A percentile compares a stretch with the other conserved stretches of the same genome.
Evolutionary conservation across 345 rosid species (phyloP).

Genomic region (Aquilaria yunnanensis): DNA sequence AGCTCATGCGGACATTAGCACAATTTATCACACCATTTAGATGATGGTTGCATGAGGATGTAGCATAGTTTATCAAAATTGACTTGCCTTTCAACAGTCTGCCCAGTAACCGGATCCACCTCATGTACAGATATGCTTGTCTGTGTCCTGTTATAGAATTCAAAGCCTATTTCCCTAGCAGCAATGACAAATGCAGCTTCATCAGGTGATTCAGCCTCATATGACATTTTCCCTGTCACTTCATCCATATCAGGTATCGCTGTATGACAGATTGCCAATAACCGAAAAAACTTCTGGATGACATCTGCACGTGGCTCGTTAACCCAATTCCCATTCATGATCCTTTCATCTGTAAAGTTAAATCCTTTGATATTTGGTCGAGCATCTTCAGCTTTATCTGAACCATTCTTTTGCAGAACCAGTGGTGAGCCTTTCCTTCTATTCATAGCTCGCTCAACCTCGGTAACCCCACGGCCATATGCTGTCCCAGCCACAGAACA

Average conservation of each 20-base stretch:
- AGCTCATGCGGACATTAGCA: no score
- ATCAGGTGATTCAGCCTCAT: conserved; percentile 98
- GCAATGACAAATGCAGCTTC: conserved; percentile 96
- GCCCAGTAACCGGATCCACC: conserved; percentile 45
- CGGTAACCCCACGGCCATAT: conserved; percentile 85
- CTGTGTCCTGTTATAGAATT: conserved; percentile 74
- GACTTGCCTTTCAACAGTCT: conserved; percentile 63
- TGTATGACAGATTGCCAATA: conserved; percentile 83
- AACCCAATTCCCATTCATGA: conserved; percentile 81
- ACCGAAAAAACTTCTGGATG: conserved; percentile 61
- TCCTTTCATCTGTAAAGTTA: conserved; percentile 78
- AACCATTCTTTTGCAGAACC: conserved; percentile 29
- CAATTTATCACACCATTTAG: no score
- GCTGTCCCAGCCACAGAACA: conserved; percentile 84
- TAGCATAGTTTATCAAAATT: no score
- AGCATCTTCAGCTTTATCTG: conserved; percentile 24
- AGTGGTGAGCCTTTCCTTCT: conserved; percentile 46
- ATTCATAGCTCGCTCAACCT: conserved; percentile 71
- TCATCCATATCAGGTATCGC: conserved; percentile 91
- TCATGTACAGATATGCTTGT: conserved; percentile 53
- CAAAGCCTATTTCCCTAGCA: conserved; percentile 90
- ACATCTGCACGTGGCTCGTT: conserved; percentile 50
- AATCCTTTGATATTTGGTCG: conserved; percentile 55
- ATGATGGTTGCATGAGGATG: no score
- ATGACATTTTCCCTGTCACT: conserved; percentile 50